phyloP scores from a whole-genome alignment of 179 eudicot species.

The Pouteria campechiana region DNA sequence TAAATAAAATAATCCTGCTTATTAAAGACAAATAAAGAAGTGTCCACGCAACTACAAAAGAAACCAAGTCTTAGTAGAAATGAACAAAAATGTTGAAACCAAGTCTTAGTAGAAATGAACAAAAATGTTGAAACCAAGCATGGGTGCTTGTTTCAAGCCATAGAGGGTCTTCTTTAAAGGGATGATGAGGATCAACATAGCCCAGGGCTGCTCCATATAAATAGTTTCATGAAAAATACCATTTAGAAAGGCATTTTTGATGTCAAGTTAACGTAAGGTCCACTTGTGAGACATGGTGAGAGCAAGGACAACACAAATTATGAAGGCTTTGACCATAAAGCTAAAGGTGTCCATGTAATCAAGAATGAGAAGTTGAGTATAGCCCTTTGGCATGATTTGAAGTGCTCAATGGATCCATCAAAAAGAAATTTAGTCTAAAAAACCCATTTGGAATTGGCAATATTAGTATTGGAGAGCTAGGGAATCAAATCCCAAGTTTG shows the following conservation, averaged over 20 bases:
- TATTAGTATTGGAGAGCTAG: not conserved
- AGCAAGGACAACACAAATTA: not conserved
- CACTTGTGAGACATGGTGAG: not conserved
- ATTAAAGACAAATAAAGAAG: too few relatives aligned
- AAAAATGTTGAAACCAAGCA: too few relatives aligned
- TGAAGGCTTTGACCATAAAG: not conserved
- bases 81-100: too few relatives aligned
- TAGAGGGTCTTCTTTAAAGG: too few relatives aligned
- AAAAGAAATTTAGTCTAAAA: not conserved
- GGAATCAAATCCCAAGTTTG: not conserved
- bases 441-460: not conserved
- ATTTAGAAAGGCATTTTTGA: constrained; percentile 1
- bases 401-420: not conserved
- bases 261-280: constrained; percentile 3
- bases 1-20: too few relatives aligned
- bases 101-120: too few relatives aligned
- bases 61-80: too few relatives aligned
- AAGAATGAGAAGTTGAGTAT: not conserved
- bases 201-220: constrained; percentile 1
- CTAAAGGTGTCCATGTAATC: constrained; percentile 1
- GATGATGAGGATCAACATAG: constrained; percentile 1
- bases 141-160: too few relatives aligned
- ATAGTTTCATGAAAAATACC: not conserved
- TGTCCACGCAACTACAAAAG: too few relatives aligned
- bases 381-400: not conserved